phyloP scores from a whole-genome alignment of 257 asterid species.

The Nicotiana benthamiana region DNA sequence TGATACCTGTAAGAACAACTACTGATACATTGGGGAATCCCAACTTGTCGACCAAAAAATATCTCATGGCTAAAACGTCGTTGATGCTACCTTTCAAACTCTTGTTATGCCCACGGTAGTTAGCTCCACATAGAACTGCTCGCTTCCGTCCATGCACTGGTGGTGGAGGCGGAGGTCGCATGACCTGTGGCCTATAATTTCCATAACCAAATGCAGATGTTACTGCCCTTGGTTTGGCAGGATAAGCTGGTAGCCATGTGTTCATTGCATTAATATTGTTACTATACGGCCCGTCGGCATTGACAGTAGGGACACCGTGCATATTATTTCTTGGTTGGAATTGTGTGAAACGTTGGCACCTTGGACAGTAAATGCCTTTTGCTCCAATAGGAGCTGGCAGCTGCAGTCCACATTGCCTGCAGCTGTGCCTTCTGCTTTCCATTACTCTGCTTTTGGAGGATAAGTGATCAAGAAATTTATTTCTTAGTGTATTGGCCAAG shows the following conservation, averaged over 20 bases:
- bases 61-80: constrained; percentile 46
- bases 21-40: constrained; percentile 58
- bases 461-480: background rate
- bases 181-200: background rate
- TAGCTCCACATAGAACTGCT: constrained; percentile 60
- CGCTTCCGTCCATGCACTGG: constrained; percentile 38
- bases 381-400: background rate
- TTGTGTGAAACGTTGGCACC: background rate
- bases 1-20: constrained; percentile 48
- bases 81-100: constrained; percentile 49
- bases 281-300: background rate
- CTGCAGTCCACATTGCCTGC: background rate
- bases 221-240: background rate
- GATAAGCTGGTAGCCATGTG: background rate
- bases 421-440: background rate
- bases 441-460: background rate
- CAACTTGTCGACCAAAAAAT: constrained; percentile 28
- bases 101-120: constrained; percentile 42
- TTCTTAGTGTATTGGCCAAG: too few relatives aligned
- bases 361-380: background rate
- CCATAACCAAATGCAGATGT: background rate
- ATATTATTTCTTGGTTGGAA: background rate
- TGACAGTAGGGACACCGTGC: background rate
- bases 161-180: constrained; percentile 8
- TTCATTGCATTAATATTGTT: background rate